Evolutionary conservation across 768 basidiomycete genomes (phyloP), one percentile per base, ranked within the genome.

Genomic region (Leccinum barrowsii): DNA sequence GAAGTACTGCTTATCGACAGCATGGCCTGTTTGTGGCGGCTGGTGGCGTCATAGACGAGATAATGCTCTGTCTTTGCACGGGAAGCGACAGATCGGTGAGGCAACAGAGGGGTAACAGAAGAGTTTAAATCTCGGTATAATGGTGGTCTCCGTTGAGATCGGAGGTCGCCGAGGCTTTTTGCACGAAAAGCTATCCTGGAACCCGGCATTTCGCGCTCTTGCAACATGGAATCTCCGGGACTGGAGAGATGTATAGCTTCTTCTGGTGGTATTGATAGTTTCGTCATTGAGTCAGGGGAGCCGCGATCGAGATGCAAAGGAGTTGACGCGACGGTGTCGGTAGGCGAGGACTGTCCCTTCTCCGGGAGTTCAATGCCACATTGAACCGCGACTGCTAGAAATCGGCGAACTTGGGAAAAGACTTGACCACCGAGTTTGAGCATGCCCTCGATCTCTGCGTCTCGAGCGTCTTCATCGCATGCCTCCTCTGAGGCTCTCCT

Each of bases 351-450:
- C 22, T 78, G 78, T 40, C 74, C 74, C 52, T 75, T 77, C 59
- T 84, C 79, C 2, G 86, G 87, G 30, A 91, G 75, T 56, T 85
- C 82, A 40, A 92, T 70, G 19, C 89, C 90, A 69, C 86, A 91
- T 61, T 89, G 87, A 26, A 84, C 82, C 30, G 86, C 87, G 55
- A 90, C 78, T 22, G 85, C 80, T 54, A 99, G 74, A 71, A 99
- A 95, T 8, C 83, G 79, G 54, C 89, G 82, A 13, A 96, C 87
- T 67, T 84, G 86, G 22, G 83, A 85, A 64, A 94, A 91, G 1
- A 95, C 89, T 62, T 88, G 85, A 12, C 89, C 85, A 2, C 89
- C 90, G 10, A 90, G 79, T 30, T 85, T 83, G 24, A 96, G 79
- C 93, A 97, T 94, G 24, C 77, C 78, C 54, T 87, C 82, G 13